These are phyloP conservation scores for Fusarium concolor DNA, from an alignment of 2,329 filamentous ascomycete species.

Conservation along the genomic window DNA sequence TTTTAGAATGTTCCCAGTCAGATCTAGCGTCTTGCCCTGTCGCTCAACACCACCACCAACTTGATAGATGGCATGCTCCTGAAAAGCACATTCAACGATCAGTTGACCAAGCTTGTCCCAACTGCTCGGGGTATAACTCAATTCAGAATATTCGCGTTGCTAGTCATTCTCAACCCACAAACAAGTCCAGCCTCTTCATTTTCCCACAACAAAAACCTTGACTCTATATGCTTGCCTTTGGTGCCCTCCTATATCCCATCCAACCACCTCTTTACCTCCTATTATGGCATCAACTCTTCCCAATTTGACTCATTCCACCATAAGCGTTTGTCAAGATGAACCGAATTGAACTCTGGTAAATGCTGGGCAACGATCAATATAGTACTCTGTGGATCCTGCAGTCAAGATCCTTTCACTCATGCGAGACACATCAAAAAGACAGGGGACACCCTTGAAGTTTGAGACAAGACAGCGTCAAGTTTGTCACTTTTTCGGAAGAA, in stretches of 20 bases:
- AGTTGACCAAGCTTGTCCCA: background rate
- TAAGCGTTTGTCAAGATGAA: background rate
- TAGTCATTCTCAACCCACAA: background rate
- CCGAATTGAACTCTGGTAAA: background rate
- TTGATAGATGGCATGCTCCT: background rate
- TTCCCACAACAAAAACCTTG: background rate
- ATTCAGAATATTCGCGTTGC: background rate
- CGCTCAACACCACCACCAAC: slow-evolving; percentile 3
- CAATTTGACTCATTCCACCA: background rate
- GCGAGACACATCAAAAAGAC: slow-evolving; percentile 32
- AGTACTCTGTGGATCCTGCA: background rate
- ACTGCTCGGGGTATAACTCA: background rate
- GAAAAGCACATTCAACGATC: background rate
- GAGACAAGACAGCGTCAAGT: background rate
- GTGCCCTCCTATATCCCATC: background rate
- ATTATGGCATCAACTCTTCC: background rate
- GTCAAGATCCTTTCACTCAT: slow-evolving; percentile 16
- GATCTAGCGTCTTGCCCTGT: background rate
- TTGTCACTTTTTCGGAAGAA: slow-evolving; percentile 1
- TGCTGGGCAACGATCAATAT: background rate
- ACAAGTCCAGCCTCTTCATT: slow-evolving; percentile 20
- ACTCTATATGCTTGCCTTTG: background rate
- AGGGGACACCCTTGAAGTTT: slow-evolving; percentile 25
- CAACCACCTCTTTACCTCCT: slow-evolving; percentile 3
- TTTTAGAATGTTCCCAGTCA: background rate